Evolutionary conservation across 768 basidiomycete species (phyloP).

Genomic region (Termitomyces sp.): DNA sequence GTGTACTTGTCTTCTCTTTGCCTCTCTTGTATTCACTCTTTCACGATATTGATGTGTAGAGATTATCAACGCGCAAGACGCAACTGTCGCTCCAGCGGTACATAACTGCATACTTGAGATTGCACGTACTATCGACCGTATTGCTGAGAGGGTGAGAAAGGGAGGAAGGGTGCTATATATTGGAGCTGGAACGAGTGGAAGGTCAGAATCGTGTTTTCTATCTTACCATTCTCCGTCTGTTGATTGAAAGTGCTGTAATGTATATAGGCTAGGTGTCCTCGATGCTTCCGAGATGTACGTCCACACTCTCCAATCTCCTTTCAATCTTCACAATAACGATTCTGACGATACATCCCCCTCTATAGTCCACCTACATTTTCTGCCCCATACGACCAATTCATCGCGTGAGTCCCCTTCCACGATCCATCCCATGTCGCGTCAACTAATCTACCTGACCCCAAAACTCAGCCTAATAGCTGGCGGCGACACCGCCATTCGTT

Average conservation of each 20-base stretch:
- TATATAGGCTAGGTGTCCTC: constrained; percentile 26
- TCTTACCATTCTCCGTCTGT: not conserved
- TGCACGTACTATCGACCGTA: constrained; percentile 25
- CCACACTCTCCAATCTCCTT: not conserved
- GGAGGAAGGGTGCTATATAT: constrained; percentile 30
- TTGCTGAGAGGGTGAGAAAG: constrained; percentile 21
- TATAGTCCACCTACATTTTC: constrained; percentile 24
- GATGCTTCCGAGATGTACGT: constrained; percentile 27
- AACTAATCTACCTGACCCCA: not conserved
- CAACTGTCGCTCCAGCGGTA: constrained; percentile 23
- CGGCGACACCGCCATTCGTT: constrained; percentile 26
- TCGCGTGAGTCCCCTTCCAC: constrained; percentile 16
- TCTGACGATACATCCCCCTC: not conserved
- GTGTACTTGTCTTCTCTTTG: constrained; percentile 1
- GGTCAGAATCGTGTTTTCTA: constrained; percentile 13
- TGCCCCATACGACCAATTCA: constrained; percentile 20
- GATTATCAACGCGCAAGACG: constrained; percentile 29
- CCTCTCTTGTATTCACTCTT: not conserved
- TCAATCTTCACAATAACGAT: not conserved
- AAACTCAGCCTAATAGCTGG: constrained; percentile 20
- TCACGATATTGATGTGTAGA: constrained; percentile 6
- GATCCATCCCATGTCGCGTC: not conserved
- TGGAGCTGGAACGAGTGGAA: constrained; percentile 33
- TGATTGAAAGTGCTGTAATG: not conserved
- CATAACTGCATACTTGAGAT: constrained; percentile 23